phyloP scores from a whole-genome alignment of 768 basidiomycete species.

The Termitomyces sp. region DNA sequence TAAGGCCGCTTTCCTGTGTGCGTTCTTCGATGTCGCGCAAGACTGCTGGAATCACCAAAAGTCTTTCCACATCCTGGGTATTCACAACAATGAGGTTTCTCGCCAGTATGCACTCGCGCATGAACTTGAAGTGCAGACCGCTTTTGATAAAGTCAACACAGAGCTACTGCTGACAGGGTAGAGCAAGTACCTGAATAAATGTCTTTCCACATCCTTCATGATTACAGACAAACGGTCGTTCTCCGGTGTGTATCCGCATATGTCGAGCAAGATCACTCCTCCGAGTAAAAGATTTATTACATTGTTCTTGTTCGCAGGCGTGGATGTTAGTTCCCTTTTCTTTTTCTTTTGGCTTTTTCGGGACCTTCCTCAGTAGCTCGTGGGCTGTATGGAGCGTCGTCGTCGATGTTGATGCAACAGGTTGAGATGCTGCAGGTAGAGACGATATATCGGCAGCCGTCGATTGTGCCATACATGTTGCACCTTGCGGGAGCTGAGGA shows the following conservation, averaged over 20 bases:
- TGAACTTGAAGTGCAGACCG: conserved; percentile 89
- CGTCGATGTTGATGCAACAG: conserved; percentile 50
- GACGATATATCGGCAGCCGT: conserved; percentile 28
- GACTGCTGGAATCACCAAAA: conserved; percentile 87
- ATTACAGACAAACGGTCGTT: conserved; percentile 76
- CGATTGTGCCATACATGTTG: conserved; percentile 15
- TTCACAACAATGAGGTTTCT: conserved; percentile 89
- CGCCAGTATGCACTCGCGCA: conserved; percentile 84
- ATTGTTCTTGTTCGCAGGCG: conserved; percentile 65
- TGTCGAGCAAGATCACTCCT: conserved; percentile 82
- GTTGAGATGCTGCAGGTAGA: conserved; percentile 29
- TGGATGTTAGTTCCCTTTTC: conserved; percentile 47
- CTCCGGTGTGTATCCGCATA: conserved; percentile 87
- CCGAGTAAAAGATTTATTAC: conserved; percentile 77
- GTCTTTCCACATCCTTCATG: conserved; percentile 78
- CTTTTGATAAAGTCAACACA: conserved; percentile 31
- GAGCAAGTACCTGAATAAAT: conserved; percentile 72
- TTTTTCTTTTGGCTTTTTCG: conserved; percentile 34
- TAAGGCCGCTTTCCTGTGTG: conserved; percentile 85
- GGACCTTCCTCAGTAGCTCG: conserved; percentile 23
- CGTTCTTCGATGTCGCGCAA: conserved; percentile 87
- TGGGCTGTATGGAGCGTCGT: conserved; percentile 20
- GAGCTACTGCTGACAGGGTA: background rate
- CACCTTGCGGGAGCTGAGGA: conserved; percentile 26
- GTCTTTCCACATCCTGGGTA: conserved; percentile 84